phyloP scores from a whole-genome alignment of 768 basidiomycete species.

The Phanerochaete sordida region DNA sequence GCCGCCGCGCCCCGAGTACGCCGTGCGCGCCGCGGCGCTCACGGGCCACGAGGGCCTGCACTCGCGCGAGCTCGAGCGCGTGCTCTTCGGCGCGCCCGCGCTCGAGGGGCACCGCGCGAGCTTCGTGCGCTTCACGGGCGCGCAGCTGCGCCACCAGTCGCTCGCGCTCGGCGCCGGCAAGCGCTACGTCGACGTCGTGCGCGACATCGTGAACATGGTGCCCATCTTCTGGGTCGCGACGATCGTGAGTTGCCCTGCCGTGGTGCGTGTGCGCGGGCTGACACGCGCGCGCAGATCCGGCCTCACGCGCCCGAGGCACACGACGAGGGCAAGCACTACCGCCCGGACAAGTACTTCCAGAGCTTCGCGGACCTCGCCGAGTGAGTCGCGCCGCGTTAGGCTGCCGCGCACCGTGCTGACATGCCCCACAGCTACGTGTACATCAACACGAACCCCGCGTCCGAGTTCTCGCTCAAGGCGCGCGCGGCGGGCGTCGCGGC shows the following conservation, averaged over 20 bases:
- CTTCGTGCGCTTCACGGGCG: not conserved
- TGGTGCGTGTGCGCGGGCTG: not conserved
- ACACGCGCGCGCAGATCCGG: not conserved
- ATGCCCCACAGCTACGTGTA: conserved; percentile 21
- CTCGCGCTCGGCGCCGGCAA: conserved; percentile 8
- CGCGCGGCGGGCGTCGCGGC: not conserved
- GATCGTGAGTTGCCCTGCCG: conserved; percentile 18
- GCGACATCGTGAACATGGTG: conserved; percentile 29
- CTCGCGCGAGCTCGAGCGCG: not conserved
- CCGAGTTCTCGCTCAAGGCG: conserved; percentile 15
- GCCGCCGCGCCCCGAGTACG: not conserved
- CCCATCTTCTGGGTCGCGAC: conserved; percentile 28
- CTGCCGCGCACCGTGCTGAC: not conserved
- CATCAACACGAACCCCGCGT: conserved; percentile 20
- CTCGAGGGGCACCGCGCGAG: not conserved
- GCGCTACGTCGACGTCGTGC: conserved; percentile 27
- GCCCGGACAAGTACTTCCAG: conserved; percentile 11
- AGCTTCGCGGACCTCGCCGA: conserved; percentile 20
- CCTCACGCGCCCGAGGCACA: not conserved
- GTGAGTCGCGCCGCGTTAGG: conserved; percentile 12
- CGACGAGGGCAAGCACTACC: conserved; percentile 14
- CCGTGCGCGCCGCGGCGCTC: not conserved
- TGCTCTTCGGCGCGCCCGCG: not conserved
- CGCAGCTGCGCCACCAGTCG: not conserved
- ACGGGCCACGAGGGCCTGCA: not conserved